Conservation (phyloP, 306 rosid species). For the Rubus idaeus region DNA sequence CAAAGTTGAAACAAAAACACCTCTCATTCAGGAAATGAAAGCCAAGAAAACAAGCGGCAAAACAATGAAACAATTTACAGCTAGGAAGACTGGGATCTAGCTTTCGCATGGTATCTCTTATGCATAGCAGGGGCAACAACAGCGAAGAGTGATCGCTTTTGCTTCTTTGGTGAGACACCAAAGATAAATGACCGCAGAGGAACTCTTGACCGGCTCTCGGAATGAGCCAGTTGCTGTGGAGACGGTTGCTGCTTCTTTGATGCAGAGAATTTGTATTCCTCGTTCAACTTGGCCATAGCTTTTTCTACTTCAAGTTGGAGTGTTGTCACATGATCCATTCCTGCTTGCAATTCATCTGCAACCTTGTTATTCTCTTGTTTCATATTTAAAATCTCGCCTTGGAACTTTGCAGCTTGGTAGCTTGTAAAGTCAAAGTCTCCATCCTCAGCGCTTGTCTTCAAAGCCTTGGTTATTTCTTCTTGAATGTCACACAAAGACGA, state of each 20-base stretch:
- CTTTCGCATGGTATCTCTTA: constrained; percentile 45
- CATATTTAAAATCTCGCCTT: constrained; percentile 96
- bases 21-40: constrained; percentile 10
- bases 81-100: constrained; percentile 19
- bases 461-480: constrained; percentile 75
- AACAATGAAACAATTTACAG: constrained; percentile 28
- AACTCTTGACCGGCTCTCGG: constrained; percentile 50
- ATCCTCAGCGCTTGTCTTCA: constrained; percentile 83
- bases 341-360: constrained; percentile 78
- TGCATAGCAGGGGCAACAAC: constrained; percentile 69
- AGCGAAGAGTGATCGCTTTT: constrained; percentile 71
- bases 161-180: constrained; percentile 71
- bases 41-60: constrained; percentile 1
- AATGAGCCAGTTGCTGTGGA: constrained; percentile 39
- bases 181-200: constrained; percentile 89
- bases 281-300: constrained; percentile 59
- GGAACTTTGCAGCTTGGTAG: constrained; percentile 96
- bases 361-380: constrained; percentile 93
- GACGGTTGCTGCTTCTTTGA: constrained; percentile 51
- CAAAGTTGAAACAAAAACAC: constrained; percentile 15
- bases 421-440: constrained; percentile 87
- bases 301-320: constrained; percentile 69
- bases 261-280: constrained; percentile 51
- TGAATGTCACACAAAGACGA: constrained; percentile 76
- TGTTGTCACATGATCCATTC: constrained; percentile 55